A percentile compares a stretch with the other conserved stretches of the same genome.
Conservation (phyloP, 257 asterid genomes). For the Rhazya stricta region DNA sequence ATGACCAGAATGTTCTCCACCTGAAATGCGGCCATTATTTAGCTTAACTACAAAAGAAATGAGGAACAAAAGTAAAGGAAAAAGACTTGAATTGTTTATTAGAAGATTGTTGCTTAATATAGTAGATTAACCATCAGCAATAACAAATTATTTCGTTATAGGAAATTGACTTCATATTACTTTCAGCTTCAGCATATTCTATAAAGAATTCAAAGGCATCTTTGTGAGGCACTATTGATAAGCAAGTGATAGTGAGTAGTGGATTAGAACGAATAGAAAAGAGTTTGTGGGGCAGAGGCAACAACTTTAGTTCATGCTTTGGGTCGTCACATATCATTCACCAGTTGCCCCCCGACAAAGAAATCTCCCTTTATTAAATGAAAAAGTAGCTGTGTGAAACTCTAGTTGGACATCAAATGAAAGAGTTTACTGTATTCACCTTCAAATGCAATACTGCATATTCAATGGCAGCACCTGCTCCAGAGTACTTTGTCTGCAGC, state of each 20-base stretch:
- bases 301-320: not conserved
- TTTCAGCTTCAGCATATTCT: not conserved
- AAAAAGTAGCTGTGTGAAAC: constrained; percentile 11
- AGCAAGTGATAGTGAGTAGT: not conserved
- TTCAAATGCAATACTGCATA: constrained; percentile 75
- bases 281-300: constrained; percentile 5
- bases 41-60: not conserved
- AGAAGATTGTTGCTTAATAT: not conserved
- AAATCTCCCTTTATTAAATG: not conserved
- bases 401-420: constrained; percentile 8
- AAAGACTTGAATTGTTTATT: not conserved
- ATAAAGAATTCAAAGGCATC: not conserved
- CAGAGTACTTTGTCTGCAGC: constrained; percentile 62
- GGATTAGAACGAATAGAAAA: constrained; percentile 13
- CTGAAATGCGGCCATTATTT: constrained; percentile 23
- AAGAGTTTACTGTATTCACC: constrained; percentile 32
- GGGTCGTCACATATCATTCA: constrained; percentile 14
- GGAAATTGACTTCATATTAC: not conserved
- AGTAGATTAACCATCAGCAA: not conserved
- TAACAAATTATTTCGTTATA: not conserved
- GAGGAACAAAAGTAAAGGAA: not conserved
- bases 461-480: constrained; percentile 89
- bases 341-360: constrained; percentile 12
- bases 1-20: constrained; percentile 81
- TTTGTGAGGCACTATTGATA: not conserved